phyloP scores from a whole-genome alignment of 164 flowering plant genomes.

The Stephania yunnanensis region DNA sequence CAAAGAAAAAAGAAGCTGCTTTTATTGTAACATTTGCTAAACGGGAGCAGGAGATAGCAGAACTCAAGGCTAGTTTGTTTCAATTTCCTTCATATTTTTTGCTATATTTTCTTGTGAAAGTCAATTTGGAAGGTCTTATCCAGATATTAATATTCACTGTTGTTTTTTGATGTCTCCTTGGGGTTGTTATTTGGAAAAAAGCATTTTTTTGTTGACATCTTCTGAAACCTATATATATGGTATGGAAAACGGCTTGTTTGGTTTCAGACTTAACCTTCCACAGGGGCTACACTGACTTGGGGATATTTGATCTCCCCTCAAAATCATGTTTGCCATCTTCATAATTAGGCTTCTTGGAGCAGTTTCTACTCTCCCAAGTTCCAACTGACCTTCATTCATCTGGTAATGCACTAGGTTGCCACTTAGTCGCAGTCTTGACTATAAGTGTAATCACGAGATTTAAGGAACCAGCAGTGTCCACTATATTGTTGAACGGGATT shows the following conservation, averaged over 20 bases:
- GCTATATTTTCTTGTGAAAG: neutral
- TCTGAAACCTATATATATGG: neutral
- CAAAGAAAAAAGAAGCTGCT: slow-evolving; percentile 98
- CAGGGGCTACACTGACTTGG: neutral
- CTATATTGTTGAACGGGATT: too few relatives aligned
- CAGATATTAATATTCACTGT: neutral
- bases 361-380: too few relatives aligned
- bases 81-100: neutral
- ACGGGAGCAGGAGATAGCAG: slow-evolving; percentile 95
- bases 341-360: too few relatives aligned
- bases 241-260: neutral
- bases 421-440: too few relatives aligned
- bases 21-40: slow-evolving; percentile 95
- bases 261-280: neutral
- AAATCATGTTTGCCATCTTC: too few relatives aligned
- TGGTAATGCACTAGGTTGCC: too few relatives aligned
- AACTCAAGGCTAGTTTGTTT: slow-evolving; percentile 53
- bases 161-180: neutral
- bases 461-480: too few relatives aligned
- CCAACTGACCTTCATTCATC: too few relatives aligned
- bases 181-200: neutral
- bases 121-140: neutral
- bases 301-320: too few relatives aligned
- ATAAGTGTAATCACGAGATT: too few relatives aligned
- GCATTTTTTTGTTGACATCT: neutral